Evolutionary conservation across 805 yeast species (phyloP).

Genomic region (Starmerella cellae): DNA sequence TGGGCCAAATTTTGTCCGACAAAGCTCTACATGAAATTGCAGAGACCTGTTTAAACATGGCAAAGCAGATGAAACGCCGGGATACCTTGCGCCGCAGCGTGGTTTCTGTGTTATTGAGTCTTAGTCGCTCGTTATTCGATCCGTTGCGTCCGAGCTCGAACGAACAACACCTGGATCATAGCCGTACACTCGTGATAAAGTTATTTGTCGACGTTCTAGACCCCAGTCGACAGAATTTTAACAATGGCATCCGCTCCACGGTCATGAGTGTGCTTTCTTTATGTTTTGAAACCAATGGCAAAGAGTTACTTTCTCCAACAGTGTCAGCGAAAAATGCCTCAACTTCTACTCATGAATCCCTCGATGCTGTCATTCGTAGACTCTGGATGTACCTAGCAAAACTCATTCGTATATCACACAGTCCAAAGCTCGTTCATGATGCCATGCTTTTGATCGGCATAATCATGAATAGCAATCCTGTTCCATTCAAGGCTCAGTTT

Average conservation of each 20-base stretch:
- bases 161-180: constrained; percentile 29
- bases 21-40: constrained; percentile 76
- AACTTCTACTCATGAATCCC: background rate
- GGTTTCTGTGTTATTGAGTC: constrained; percentile 27
- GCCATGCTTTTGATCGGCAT: constrained; percentile 66
- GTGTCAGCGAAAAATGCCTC: background rate
- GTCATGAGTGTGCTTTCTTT: constrained; percentile 64
- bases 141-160: background rate
- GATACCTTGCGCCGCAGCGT: constrained; percentile 84
- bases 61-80: constrained; percentile 82
- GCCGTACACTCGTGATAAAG: constrained; percentile 2
- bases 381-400: constrained; percentile 77
- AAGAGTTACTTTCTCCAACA: constrained; percentile 16
- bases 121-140: constrained; percentile 15
- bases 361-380: constrained; percentile 50
- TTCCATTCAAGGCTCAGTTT: constrained; percentile 60
- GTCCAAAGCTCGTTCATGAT: constrained; percentile 56
- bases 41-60: constrained; percentile 81
- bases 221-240: constrained; percentile 48
- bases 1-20: constrained; percentile 58
- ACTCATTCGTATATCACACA: constrained; percentile 44
- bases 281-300: constrained; percentile 72
- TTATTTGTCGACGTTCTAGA: constrained; percentile 59
- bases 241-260: constrained; percentile 68
- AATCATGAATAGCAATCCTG: constrained; percentile 51